Evolutionary conservation across 352 stramenopile species (phyloP).

Genomic region (Globisporangium echinulatum): DNA sequence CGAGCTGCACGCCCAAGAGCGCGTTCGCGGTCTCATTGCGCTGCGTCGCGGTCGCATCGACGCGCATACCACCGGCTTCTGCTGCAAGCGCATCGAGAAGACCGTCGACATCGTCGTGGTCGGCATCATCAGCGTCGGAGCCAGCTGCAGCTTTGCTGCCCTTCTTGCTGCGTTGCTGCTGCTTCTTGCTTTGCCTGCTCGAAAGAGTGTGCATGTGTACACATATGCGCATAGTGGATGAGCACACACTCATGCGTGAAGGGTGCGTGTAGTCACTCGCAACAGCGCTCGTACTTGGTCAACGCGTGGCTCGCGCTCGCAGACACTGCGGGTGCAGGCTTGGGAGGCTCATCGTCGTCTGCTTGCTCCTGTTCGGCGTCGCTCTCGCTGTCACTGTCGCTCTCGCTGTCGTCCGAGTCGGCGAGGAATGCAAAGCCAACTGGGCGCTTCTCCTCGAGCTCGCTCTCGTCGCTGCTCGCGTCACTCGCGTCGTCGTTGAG

Average conservation of each 20-base stretch:
- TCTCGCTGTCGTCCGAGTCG: constrained; percentile 51
- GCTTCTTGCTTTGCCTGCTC: constrained; percentile 21
- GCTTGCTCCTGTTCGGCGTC: constrained; percentile 9
- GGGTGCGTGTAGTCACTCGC: background rate
- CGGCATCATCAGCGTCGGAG: constrained; percentile 19
- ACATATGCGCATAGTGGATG: background rate
- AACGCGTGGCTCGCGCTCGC: background rate
- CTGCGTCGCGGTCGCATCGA: constrained; percentile 19
- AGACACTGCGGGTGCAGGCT: constrained; percentile 6
- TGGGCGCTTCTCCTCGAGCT: constrained; percentile 40
- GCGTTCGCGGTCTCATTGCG: constrained; percentile 42
- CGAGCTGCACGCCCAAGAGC: constrained; percentile 60
- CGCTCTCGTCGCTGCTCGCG: constrained; percentile 2
- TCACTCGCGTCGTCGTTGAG: constrained; percentile 4
- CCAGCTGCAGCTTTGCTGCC: constrained; percentile 8
- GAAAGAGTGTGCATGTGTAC: no score
- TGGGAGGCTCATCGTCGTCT: constrained; percentile 9
- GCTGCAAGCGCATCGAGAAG: constrained; percentile 56
- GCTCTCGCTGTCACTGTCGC: constrained; percentile 21
- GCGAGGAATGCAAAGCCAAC: constrained; percentile 68
- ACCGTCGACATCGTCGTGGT: constrained; percentile 51
- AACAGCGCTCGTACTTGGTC: constrained; percentile 12
- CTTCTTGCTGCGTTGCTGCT: constrained; percentile 27
- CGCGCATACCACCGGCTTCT: constrained; percentile 30
- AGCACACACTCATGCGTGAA: background rate